Evolutionary conservation across 192 early-diverging fungal genomes (phyloP).

Genomic region (Rhizophagus sp.): DNA sequence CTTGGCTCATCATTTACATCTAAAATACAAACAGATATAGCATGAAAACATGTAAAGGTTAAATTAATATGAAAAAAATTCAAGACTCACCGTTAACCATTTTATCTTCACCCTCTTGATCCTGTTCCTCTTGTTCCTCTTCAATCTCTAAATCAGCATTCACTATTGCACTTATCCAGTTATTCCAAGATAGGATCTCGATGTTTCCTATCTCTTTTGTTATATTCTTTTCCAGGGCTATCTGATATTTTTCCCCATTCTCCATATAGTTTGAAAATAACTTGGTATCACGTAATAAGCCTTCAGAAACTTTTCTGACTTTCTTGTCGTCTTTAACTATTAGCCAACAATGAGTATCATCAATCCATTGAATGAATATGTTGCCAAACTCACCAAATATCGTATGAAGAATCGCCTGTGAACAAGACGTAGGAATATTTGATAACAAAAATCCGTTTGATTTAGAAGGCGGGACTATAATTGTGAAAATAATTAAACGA

Average conservation of each 20-base stretch:
- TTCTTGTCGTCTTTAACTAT: conserved; percentile 27
- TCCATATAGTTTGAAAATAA: conserved; percentile 16
- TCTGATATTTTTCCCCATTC: conserved; percentile 9
- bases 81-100: background rate
- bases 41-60: background rate
- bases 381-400: conserved; percentile 25
- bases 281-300: conserved; percentile 1
- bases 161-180: conserved; percentile 14
- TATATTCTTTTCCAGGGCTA: conserved; percentile 9
- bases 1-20: background rate
- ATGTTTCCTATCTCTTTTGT: conserved; percentile 19
- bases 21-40: background rate
- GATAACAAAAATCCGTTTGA: conserved; percentile 28
- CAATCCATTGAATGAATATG: conserved; percentile 26
- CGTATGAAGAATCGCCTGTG: background rate
- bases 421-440: conserved; percentile 13
- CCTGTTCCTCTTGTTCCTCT: background rate
- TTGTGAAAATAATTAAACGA: background rate
- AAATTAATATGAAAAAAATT: background rate
- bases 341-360: conserved; percentile 32
- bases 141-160: background rate
- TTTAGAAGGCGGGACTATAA: conserved; percentile 11
- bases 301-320: conserved; percentile 1
- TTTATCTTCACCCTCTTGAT: background rate
- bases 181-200: conserved; percentile 5